These are phyloP conservation scores for Podila verticillata DNA, from an alignment of 192 early-diverging fungal genomes.

Conservation along the genomic window DNA sequence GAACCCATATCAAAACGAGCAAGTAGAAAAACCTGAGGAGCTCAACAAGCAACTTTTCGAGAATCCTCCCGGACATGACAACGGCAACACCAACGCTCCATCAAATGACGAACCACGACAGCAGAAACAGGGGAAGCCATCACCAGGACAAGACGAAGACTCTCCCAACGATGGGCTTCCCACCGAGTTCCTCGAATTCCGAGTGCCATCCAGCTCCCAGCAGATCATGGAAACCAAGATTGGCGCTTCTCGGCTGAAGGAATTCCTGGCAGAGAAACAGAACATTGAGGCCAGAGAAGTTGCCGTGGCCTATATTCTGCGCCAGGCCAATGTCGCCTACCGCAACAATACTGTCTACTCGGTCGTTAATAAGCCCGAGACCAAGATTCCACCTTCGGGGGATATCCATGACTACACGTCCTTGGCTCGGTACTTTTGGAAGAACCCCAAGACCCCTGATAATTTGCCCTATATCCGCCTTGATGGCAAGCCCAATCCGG, in stretches of 20 bases:
- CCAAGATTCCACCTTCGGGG: conserved; percentile 53
- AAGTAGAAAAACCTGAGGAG: not conserved
- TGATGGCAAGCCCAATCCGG: conserved; percentile 65
- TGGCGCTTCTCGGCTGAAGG: conserved; percentile 6
- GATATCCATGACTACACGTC: conserved; percentile 67
- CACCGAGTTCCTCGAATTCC: conserved; percentile 15
- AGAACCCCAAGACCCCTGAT: conserved; percentile 34
- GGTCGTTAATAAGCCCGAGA: conserved; percentile 56
- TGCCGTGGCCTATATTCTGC: conserved; percentile 18
- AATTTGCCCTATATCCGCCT: conserved; percentile 60
- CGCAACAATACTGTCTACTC: conserved; percentile 58
- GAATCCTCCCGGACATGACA: too few species aligned
- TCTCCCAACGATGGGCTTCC: conserved; percentile 22
- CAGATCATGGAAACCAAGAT: conserved; percentile 20
- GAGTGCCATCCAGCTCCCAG: conserved; percentile 15
- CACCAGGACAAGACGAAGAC: not conserved
- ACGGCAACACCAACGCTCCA: not conserved
- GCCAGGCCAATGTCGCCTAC: conserved; percentile 46
- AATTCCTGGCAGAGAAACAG: conserved; percentile 7
- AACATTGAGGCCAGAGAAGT: conserved; percentile 1
- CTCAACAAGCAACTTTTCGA: not conserved
- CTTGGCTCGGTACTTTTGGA: conserved; percentile 69
- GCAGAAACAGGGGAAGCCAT: not conserved
- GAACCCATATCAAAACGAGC: not conserved
- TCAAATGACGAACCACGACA: not conserved